These are phyloP conservation scores for Rachicladosporium sp. DNA, from an alignment of 2,329 filamentous ascomycete species.

Conservation along the genomic window DNA sequence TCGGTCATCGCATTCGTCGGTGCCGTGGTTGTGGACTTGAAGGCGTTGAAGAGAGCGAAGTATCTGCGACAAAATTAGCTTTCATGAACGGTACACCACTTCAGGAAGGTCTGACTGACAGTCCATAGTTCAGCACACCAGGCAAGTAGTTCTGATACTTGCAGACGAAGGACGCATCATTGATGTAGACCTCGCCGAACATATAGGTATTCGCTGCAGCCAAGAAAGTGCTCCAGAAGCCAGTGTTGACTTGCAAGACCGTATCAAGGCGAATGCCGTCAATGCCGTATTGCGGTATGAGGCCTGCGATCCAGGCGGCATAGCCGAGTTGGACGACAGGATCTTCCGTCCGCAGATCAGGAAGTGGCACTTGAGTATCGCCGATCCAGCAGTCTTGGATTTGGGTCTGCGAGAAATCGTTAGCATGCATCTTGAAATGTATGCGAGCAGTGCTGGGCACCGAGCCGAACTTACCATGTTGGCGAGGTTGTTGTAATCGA, in stretches of 20 bases:
- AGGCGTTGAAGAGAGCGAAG: slow-evolving; percentile 26
- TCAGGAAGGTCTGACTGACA: slow-evolving; percentile 17
- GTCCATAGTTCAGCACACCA: slow-evolving; percentile 37
- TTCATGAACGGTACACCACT: slow-evolving; percentile 18
- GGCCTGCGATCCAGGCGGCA: slow-evolving; percentile 45
- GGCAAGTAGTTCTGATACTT: slow-evolving; percentile 31
- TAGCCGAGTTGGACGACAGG: slow-evolving; percentile 38
- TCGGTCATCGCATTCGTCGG: slow-evolving; percentile 19
- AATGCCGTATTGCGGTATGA: slow-evolving; percentile 50
- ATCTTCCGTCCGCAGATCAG: slow-evolving; percentile 48
- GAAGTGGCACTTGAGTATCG: slow-evolving; percentile 43
- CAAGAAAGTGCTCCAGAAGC: slow-evolving; percentile 30
- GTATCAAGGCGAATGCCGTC: slow-evolving; percentile 43
- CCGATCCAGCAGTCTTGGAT: slow-evolving; percentile 42
- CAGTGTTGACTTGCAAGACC: slow-evolving; percentile 32
- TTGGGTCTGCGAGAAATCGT: slow-evolving; percentile 13
- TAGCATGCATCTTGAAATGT: not conserved
- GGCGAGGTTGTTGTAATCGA: slow-evolving; percentile 39
- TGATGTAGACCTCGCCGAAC: slow-evolving; percentile 34
- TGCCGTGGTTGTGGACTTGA: slow-evolving; percentile 22
- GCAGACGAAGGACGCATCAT: slow-evolving; percentile 27
- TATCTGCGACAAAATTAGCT: slow-evolving; percentile 23
- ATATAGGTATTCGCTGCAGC: slow-evolving; percentile 25
- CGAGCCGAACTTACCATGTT: slow-evolving; percentile 11
- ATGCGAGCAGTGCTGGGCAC: slow-evolving; percentile 1